Evolutionary conservation across 208 protist species (phyloP), one percentile per base, ranked within the genome.

Genomic region (Acanthamoeba comandoni): DNA sequence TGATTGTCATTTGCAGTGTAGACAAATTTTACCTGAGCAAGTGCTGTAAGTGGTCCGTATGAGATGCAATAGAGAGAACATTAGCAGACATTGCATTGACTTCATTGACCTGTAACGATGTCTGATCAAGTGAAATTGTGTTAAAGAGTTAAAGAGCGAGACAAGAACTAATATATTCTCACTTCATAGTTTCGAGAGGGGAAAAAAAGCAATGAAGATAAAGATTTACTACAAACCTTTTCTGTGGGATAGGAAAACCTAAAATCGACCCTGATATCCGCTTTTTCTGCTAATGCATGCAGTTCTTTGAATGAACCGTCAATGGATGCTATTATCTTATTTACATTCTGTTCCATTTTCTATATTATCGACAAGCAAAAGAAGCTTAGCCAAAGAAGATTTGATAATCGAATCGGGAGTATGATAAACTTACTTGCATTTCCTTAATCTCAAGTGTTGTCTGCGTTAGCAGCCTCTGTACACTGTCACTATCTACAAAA

Each of bases 81-180:
- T 58, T 79, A 26, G 35, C 35, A 13, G 70, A 79, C 70, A 79
- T 49, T 35, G 70, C 24, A 17, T 79, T 79, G 43, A 49, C 70
- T n/a, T 79, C 70, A 49, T 79, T 79, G 48, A 79, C 19, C 70
- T 79, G 70, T 24, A 79, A 49, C 70, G 70, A 79, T 19, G 70
- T 79, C 70, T 67, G 53, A 60, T n/a, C 53, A 60, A 60, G 12
- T 60, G 12, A 60, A 60, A 60, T n/a, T 60, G 17, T 60, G 17
- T n/a, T 60, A 60, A 60, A n/a, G 12, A 60, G 17, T n/a, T 60
- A 60, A 60, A 17, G 15, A 17, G 53, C 53, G 15, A 60, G 17
- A 2, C 29, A n/a, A 39, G 3, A 71, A 0, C 29, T 31, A n/a
- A 2, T 31, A n/a, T 13, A n/a, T 71, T 11, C n/a, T 24, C 2